Evolutionary conservation across 805 yeast genomes (phyloP), one percentile per base, ranked within the genome.

Genomic region (Starmerella vaccinii): DNA sequence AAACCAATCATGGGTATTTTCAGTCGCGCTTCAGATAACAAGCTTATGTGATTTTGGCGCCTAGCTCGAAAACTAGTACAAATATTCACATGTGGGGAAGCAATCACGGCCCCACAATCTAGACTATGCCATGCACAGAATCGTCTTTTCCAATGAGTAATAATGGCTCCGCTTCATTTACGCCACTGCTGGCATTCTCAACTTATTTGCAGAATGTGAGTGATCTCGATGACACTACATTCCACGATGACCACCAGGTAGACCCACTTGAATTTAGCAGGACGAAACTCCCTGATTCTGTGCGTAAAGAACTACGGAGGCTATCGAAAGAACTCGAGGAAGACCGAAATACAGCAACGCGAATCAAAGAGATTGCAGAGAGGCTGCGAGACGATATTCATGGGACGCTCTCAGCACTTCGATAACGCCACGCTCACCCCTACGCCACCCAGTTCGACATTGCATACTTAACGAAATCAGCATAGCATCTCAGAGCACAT

Each of bases 181-280:
- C 24, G 38, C 35, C 37, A 23, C 45, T 33, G 13, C 33, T 41
- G 3, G 43, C 32, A 16, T 45, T 40, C 24, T 45, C 48, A 2
- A 32, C 37, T 6, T 50, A 39, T 9, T 35, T 46, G 15, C 42
- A 41, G 26, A 48, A 48, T 19, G 24, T 40, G 16, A 24, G 10
- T 12, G 29, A 35, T 18, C 32, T 48, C n/a, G 50, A 47, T 33
- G 32, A 34, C 7, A 6, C 41, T 2, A 27, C 18, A 3, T 4
- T 4, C 8, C 26, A 39, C 16, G 46, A 34, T 19, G 33, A 8
- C 6, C 16, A 32, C 6, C n/a, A n/a, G n/a, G n/a, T n/a, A n/a
- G n/a, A n/a, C n/a, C n/a, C n/a, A n/a, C n/a, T n/a, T n/a, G n/a
- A n/a, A n/a, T n/a, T n/a, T n/a, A n/a, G n/a, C n/a, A n/a, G n/a